phyloP scores from a whole-genome alignment of 2,329 filamentous ascomycete genomes.

The Calonectria fujianensis region DNA sequence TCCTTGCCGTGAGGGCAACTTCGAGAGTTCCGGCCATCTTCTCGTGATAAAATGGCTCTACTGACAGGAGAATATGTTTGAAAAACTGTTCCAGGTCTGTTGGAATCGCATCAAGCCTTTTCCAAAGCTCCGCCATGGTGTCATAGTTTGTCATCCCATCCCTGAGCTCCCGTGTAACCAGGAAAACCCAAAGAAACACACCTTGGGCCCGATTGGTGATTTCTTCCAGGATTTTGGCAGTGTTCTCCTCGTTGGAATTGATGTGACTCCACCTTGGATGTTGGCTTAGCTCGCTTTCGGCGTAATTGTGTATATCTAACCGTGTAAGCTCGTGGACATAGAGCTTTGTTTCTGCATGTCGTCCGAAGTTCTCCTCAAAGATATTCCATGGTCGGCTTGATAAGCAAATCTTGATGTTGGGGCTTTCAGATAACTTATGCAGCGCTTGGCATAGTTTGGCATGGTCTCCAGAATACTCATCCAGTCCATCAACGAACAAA shows the following conservation, averaged over 20 bases:
- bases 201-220: slow-evolving; percentile 41
- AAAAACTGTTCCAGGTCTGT: slow-evolving; percentile 39
- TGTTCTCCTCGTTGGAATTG: background rate
- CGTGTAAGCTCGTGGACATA: slow-evolving; percentile 43
- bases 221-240: background rate
- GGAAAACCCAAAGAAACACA: slow-evolving; percentile 50
- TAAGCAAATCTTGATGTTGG: slow-evolving; percentile 43
- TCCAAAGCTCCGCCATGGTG: slow-evolving; percentile 22
- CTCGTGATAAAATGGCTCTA: slow-evolving; percentile 31
- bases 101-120: slow-evolving; percentile 32
- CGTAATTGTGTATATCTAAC: slow-evolving; percentile 40
- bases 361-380: slow-evolving; percentile 35
- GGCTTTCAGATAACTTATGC: slow-evolving; percentile 11
- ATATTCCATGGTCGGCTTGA: slow-evolving; percentile 42
- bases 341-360: slow-evolving; percentile 24
- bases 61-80: slow-evolving; percentile 27
- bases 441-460: slow-evolving; percentile 34
- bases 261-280: slow-evolving; percentile 28
- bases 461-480: slow-evolving; percentile 45
- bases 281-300: background rate
- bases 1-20: slow-evolving; percentile 26
- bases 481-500: slow-evolving; percentile 48
- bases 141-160: slow-evolving; percentile 27
- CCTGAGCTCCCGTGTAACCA: slow-evolving; percentile 37
- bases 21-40: slow-evolving; percentile 30